Percentiles rank a stretch among this genome's conserved stretches.
These are phyloP conservation scores for Annulohypoxylon bovei DNA, from an alignment of 495 filamentous ascomycete genomes.

Conservation along the genomic window DNA sequence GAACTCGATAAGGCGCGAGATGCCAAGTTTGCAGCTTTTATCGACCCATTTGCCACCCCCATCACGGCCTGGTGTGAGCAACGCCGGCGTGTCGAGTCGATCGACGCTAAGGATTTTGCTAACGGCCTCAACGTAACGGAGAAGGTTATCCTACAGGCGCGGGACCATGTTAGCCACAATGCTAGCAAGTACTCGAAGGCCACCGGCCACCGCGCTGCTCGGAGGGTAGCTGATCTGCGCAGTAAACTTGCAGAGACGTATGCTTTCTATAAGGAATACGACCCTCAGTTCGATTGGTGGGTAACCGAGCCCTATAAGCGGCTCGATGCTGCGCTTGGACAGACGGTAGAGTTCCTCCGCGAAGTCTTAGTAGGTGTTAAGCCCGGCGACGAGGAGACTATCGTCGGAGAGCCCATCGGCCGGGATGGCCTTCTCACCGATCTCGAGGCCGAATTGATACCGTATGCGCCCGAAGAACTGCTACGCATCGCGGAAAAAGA, in stretches of 20 bases:
- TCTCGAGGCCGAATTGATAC: slow-evolving; percentile 57
- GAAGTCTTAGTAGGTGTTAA: slow-evolving; percentile 55
- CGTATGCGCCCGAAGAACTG: slow-evolving; percentile 60
- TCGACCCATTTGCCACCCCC: slow-evolving; percentile 50
- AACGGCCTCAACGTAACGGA: slow-evolving; percentile 44
- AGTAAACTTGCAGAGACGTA: slow-evolving; percentile 52
- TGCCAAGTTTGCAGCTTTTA: slow-evolving; percentile 44
- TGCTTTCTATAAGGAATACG: slow-evolving; percentile 58
- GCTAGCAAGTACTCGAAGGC: slow-evolving; percentile 48
- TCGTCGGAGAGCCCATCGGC: slow-evolving; percentile 63
- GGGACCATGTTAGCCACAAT: slow-evolving; percentile 37
- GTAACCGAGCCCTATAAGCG: slow-evolving; percentile 50
- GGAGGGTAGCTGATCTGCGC: slow-evolving; percentile 48
- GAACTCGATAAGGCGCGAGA: slow-evolving; percentile 51
- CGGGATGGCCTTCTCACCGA: slow-evolving; percentile 53
- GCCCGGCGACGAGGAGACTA: slow-evolving; percentile 51
- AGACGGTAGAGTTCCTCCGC: slow-evolving; percentile 44
- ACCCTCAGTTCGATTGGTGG: slow-evolving; percentile 64
- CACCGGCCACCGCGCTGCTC: slow-evolving; percentile 55
- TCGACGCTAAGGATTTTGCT: slow-evolving; percentile 50
- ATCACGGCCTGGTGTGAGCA: slow-evolving; percentile 54
- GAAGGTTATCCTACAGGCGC: slow-evolving; percentile 36
- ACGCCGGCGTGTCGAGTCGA: slow-evolving; percentile 47
- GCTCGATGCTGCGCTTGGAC: slow-evolving; percentile 45
- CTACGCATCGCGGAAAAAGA: slow-evolving; percentile 57